Percentiles rank a stretch among this genome's conserved stretches.
Evolutionary conservation across 2,329 filamentous ascomycete genomes (phyloP).

Genomic region (Calcarisporium arbuscula): DNA sequence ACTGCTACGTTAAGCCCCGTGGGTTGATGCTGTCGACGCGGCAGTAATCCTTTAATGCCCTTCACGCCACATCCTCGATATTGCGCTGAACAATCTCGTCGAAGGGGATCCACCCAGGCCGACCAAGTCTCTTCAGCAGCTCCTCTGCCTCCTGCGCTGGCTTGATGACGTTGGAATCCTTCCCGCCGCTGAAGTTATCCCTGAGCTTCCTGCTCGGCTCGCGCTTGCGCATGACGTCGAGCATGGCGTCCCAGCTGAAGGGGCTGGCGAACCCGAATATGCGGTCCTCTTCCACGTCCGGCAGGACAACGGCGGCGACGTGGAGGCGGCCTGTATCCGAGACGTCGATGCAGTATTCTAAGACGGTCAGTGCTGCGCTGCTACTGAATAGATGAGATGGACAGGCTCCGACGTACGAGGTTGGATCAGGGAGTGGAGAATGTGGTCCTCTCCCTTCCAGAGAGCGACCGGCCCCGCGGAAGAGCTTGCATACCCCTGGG

Average conservation of each 20-base stretch:
- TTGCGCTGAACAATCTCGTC: too few species aligned
- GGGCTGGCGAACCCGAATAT: conserved; percentile 46
- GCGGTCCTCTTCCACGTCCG: conserved; percentile 39
- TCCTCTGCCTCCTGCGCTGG: conserved; percentile 10
- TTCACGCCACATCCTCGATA: too few species aligned
- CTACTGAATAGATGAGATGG: conserved; percentile 12
- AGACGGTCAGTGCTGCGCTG: neutral
- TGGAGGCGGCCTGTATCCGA: conserved; percentile 45
- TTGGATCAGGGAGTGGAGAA: too few species aligned
- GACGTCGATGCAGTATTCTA: conserved; percentile 40
- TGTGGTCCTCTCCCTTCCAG: too few species aligned
- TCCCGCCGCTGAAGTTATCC: conserved; percentile 15
- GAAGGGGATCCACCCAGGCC: conserved; percentile 11
- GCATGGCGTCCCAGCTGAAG: conserved; percentile 38
- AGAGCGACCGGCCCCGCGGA: too few species aligned
- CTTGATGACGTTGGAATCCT: conserved; percentile 7
- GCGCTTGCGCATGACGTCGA: conserved; percentile 19
- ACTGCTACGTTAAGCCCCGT: too few species aligned
- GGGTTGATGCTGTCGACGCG: too few species aligned
- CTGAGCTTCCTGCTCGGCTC: conserved; percentile 14
- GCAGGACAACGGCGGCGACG: conserved; percentile 42
- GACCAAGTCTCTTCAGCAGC: conserved; percentile 10
- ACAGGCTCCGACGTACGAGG: too few species aligned
- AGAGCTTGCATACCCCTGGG: conserved; percentile 17
- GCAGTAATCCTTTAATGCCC: too few species aligned